Base-by-base conservation (phyloP, 2,329 filamentous ascomycete species). In the Emmonsia crescens region DNA sequence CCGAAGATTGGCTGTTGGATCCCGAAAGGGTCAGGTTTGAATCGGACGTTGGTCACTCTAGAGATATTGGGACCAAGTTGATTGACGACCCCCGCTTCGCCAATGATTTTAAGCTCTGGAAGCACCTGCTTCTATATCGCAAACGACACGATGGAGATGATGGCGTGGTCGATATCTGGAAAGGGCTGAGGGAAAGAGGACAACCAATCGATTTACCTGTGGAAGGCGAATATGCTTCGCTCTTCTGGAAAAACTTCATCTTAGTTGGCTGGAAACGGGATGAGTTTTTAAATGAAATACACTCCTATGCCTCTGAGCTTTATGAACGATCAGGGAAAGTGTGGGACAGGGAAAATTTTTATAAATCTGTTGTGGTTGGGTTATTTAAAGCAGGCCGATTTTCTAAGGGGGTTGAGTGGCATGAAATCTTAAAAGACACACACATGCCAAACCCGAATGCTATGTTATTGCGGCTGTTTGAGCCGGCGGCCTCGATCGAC, bases 51-150 rank as follows among this genome's bases (percentile, higher is more conserved):
- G 74, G 74, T 44, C 71, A 75, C 62, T 68, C 65, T 51, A 61
- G 68, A 38, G 66, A 69, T n/a, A 64, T 74, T 58, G 74, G 75
- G 42, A 69, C 67, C 27, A 74, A 75, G 49, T 65, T 79, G 36
- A 68, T 78, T 36, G 76, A 79, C 59, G 62, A 68, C 42, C 66
- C 71, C 4, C 63, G 59, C 5, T 63, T 69, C 62, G 67, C 66
- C 29, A 63, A 71, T 49, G 71, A 79, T 64, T 72, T 78, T 60
- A 66, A 70, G n/a, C 68, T 79, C 16, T 80, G 78, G 78, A 73
- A 74, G 48, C 73, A 78, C 51, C 65, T 80, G 31, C 68, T 80
- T n/a, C 68, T 71, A 12, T 77, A 76, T 63, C 73, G 75, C 31
- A 75, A 76, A 63, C 75, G 76, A 2, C 73, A 74, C 60, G 73